Conservation (phyloP, 2,329 filamentous ascomycete genomes). For the Grosmannia clavigera region DNA sequence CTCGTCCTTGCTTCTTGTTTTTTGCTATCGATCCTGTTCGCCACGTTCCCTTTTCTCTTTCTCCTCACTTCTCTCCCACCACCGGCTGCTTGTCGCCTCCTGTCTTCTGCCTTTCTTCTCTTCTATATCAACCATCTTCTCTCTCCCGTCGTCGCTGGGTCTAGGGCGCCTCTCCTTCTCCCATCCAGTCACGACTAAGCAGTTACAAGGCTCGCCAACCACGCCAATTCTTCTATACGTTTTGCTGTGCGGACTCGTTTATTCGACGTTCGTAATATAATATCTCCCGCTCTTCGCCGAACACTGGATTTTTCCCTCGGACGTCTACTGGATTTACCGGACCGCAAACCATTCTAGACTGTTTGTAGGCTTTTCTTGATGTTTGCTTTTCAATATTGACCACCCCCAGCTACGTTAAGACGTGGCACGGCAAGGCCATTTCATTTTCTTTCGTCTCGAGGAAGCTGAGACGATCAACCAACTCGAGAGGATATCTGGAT, state of each 20-base stretch:
- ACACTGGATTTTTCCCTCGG: not conserved
- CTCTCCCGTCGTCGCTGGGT: not conserved
- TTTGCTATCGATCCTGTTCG: not conserved
- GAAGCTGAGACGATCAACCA: not conserved
- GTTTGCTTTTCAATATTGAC: not conserved
- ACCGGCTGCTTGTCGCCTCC: slow-evolving; percentile 1
- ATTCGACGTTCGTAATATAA: slow-evolving; percentile 8
- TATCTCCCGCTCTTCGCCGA: not conserved
- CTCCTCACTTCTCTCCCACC: slow-evolving; percentile 1
- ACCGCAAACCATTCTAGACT: not conserved
- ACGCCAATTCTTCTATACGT: not conserved
- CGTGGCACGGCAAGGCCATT: not conserved
- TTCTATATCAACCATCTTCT: not conserved
- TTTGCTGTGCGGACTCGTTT: slow-evolving; percentile 8
- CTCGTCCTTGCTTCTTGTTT: not conserved
- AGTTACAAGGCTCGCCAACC: not conserved
- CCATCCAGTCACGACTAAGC: not conserved
- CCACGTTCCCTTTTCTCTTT: not conserved
- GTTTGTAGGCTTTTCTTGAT: not conserved
- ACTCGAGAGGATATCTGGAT: slow-evolving; percentile 9
- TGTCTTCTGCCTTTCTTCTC: slow-evolving; percentile 6
- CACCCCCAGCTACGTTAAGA: not conserved
- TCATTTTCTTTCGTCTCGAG: slow-evolving; percentile 1
- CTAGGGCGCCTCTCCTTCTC: not conserved
- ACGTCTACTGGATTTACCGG: slow-evolving; percentile 15